These are phyloP conservation scores for Saccharomyces hybrid DNA, from an alignment of 1,139 yeast species.

Conservation along the genomic window DNA sequence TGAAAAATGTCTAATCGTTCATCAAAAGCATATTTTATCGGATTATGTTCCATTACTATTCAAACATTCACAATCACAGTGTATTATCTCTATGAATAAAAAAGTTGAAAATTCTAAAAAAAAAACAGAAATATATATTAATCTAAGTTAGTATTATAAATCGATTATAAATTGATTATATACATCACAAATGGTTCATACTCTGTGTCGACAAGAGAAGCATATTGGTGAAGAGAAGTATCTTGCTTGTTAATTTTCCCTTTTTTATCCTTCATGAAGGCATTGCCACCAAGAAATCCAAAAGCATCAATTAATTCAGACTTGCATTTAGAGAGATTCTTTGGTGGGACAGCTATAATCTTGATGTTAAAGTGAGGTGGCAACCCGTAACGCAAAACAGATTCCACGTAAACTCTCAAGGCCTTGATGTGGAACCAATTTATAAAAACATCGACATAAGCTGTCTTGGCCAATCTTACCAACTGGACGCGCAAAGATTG, in stretches of 20 bases:
- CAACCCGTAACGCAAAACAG: slow-evolving; percentile 87
- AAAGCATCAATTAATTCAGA: slow-evolving; percentile 62
- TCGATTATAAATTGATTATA: slow-evolving; percentile 35
- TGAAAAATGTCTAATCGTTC: not conserved
- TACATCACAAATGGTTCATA: slow-evolving; percentile 93
- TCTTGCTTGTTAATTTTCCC: slow-evolving; percentile 55
- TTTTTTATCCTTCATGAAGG: slow-evolving; percentile 55
- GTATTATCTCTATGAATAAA: not conserved
- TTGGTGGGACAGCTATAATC: slow-evolving; percentile 35
- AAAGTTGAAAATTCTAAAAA: not conserved
- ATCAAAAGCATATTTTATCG: not conserved
- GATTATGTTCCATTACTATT: not conserved
- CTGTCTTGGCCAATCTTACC: slow-evolving; percentile 74
- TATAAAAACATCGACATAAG: slow-evolving; percentile 75
- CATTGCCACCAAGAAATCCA: slow-evolving; percentile 88
- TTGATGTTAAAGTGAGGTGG: slow-evolving; percentile 83
- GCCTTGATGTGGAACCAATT: slow-evolving; percentile 87
- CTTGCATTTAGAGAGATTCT: slow-evolving; percentile 51
- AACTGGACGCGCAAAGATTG: slow-evolving; percentile 69
- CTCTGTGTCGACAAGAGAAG: slow-evolving; percentile 86
- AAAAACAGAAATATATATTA: not conserved
- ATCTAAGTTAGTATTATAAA: slow-evolving; percentile 1
- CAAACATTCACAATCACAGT: not conserved
- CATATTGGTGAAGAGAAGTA: slow-evolving; percentile 70
- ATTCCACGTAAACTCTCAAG: slow-evolving; percentile 51